Evolutionary conservation across 192 early-diverging fungal genomes (phyloP).

Genomic region (Jimgerdemannia lactiflua): DNA sequence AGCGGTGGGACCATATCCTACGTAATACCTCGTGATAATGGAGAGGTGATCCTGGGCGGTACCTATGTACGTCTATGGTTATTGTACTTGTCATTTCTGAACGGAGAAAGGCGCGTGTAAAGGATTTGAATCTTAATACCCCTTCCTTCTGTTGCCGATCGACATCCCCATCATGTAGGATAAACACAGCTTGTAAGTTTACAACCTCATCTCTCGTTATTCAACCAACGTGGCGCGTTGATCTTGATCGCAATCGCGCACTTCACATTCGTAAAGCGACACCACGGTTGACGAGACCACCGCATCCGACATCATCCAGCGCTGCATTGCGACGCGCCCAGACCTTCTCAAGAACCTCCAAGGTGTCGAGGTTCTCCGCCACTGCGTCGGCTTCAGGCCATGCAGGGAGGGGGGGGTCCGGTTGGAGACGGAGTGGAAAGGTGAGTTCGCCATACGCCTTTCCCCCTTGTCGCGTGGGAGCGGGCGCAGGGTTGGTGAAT

Average conservation of each 20-base stretch:
- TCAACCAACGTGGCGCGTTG: neutral
- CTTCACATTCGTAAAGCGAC: constrained; percentile 10
- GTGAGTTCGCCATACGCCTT: constrained; percentile 5
- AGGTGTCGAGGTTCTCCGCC: constrained; percentile 27
- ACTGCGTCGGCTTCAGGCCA: constrained; percentile 53
- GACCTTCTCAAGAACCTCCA: constrained; percentile 33
- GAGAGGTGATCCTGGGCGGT: constrained; percentile 71
- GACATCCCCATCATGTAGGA: neutral
- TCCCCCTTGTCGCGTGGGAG: no score
- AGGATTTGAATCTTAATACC: neutral
- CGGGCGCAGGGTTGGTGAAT: no score
- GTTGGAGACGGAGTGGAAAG: constrained; percentile 42
- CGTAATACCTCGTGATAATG: constrained; percentile 75
- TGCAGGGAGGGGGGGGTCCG: constrained; percentile 48
- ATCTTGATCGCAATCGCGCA: neutral
- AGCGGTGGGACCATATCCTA: constrained; percentile 47
- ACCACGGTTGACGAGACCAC: constrained; percentile 27
- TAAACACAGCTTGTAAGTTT: constrained; percentile 19
- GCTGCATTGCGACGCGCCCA: constrained; percentile 34
- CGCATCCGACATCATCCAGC: constrained; percentile 40
- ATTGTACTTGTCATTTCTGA: neutral
- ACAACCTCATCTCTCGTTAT: neutral
- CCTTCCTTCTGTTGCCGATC: neutral
- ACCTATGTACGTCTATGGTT: constrained; percentile 38
- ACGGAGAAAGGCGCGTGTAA: neutral